These are phyloP conservation scores for Metarhizium humberi DNA, from an alignment of 2,329 filamentous ascomycete genomes.

Conservation along the genomic window DNA sequence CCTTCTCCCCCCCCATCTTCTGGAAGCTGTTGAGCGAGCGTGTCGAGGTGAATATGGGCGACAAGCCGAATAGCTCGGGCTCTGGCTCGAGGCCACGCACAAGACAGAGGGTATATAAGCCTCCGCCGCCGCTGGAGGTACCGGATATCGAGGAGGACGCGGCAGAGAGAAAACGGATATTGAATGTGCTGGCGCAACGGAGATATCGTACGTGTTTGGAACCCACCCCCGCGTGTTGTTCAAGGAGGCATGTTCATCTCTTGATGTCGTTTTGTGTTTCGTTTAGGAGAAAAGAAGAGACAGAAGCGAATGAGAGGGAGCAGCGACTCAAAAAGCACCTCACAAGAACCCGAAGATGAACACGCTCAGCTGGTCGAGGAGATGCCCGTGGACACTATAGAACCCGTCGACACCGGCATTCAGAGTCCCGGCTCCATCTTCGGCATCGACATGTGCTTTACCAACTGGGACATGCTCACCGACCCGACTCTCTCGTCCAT, in stretches of 20 bases:
- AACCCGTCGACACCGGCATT: neutral
- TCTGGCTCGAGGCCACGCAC: constrained; percentile 17
- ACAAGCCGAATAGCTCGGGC: neutral
- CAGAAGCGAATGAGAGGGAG: constrained; percentile 16
- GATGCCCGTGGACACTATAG: neutral
- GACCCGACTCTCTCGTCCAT: constrained; percentile 11
- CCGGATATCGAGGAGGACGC: constrained; percentile 42
- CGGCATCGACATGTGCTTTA: constrained; percentile 14
- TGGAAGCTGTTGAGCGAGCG: neutral
- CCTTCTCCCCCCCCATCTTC: neutral
- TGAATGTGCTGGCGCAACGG: constrained; percentile 45
- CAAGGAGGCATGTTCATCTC: too few species aligned
- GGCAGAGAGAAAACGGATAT: constrained; percentile 40
- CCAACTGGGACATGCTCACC: constrained; percentile 13
- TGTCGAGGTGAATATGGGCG: neutral
- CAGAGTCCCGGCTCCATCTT: constrained; percentile 9
- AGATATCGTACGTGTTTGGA: constrained; percentile 32
- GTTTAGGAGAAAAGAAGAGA: constrained; percentile 23
- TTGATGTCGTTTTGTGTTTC: too few species aligned
- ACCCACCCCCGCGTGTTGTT: too few species aligned
- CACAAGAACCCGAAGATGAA: neutral
- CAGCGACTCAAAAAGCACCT: neutral
- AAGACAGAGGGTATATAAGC: constrained; percentile 31
- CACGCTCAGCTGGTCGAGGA: neutral
- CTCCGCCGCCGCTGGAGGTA: constrained; percentile 29